phyloP scores from a whole-genome alignment of 768 basidiomycete species.

The Suillus decipiens region DNA sequence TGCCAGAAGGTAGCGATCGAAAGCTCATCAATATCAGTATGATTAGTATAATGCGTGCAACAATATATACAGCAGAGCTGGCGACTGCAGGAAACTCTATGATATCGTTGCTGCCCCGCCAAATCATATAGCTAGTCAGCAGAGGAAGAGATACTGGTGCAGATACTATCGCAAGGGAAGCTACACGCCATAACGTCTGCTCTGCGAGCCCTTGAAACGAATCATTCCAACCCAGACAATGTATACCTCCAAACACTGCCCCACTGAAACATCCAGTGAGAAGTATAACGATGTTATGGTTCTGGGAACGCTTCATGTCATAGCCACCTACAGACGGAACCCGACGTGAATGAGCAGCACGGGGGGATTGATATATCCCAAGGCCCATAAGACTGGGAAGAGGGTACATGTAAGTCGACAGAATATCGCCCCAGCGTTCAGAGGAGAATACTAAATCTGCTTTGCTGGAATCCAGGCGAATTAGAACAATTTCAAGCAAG shows the following conservation, averaged over 20 bases:
- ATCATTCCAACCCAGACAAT: conserved; percentile 27
- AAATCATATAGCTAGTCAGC: background rate
- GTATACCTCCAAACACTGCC: conserved; percentile 29
- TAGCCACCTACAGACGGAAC: too few relatives aligned
- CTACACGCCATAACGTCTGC: conserved; percentile 22
- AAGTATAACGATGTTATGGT: background rate
- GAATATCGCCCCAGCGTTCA: too few relatives aligned
- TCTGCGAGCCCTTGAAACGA: conserved; percentile 17
- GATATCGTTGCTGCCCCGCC: too few relatives aligned
- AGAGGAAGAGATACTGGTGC: background rate
- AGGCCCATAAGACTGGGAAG: too few relatives aligned
- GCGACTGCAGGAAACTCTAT: background rate
- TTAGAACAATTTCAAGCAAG: too few relatives aligned
- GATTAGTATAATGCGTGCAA: conserved; percentile 15
- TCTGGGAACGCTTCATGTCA: background rate
- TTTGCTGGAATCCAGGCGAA: too few relatives aligned
- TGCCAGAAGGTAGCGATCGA: conserved; percentile 13
- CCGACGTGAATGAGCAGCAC: too few relatives aligned
- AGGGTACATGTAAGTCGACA: too few relatives aligned
- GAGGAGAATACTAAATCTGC: too few relatives aligned
- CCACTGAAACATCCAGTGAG: conserved; percentile 10
- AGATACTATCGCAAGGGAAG: conserved; percentile 17
- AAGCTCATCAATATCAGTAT: conserved; percentile 16
- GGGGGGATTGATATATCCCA: too few relatives aligned
- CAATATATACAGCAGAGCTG: conserved; percentile 9